Evolutionary conservation across 306 rosid species (phyloP), one percentile per base, ranked within the genome.

Genomic region (Corylus americana): DNA sequence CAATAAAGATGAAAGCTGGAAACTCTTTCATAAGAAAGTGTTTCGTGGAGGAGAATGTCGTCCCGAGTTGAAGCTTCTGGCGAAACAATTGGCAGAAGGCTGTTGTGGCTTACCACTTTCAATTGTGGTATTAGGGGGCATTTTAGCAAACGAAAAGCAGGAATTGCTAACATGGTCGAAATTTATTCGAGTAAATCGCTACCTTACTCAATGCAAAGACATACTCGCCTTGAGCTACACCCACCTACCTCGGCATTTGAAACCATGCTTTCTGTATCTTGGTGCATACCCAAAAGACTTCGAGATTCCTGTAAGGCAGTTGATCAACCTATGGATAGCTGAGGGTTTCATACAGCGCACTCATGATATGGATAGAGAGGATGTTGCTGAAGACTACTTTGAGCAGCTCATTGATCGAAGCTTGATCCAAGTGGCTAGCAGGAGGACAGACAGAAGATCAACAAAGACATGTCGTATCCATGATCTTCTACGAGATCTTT

Each of bases 211-310:
- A 10, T 27, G 67, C 17, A 12, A 61, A 22, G 58, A 20, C 42
- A 71, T 45, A 17, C 16, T 71, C 16, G 57, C 57, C 37, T 16
- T n/a, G 27, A 70, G 81, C 49, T 78, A 78, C 18, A 4, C 74
- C 29, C 7, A 81, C 58, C 22, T 84, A 10, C 83, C 83, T 0
- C 13, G 8, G 14, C 59, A 58, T 13, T 48, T 84, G 6, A 84
- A 80, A 16, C 80, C 82, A 11, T 80, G 83, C 8, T 81, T 81
- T 54, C 20, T 84, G 0, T 84, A 81, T 70, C 16, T 84, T 16
- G 80, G 85, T 35, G 51, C 77, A 3, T 84, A 13, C 49, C 85
- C 82, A 5, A 54, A 84, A 77, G 83, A 50, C 69, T 74, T 7
- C 8, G 80, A 78, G 51, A 85, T 81, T 17, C 47, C 29, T 11